These are phyloP conservation scores for Calonectria fujianensis DNA, from an alignment of 2,329 filamentous ascomycete species.

Conservation along the genomic window DNA sequence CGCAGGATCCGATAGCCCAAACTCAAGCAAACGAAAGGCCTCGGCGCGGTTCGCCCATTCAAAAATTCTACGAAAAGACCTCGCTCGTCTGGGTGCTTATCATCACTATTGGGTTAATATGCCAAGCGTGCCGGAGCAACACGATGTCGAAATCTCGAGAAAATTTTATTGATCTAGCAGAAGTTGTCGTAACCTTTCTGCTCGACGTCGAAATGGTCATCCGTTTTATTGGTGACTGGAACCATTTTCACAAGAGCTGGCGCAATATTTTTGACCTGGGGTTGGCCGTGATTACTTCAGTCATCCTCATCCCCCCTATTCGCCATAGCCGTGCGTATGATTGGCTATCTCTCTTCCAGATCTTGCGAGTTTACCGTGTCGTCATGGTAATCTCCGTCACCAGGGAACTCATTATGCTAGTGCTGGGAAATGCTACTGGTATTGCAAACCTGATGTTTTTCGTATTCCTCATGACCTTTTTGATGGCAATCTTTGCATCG, in stretches of 20 bases:
- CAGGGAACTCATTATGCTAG: conserved; percentile 87
- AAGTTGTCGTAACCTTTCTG: conserved; percentile 84
- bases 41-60: conserved; percentile 70
- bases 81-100: conserved; percentile 85
- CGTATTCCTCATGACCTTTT: conserved; percentile 95
- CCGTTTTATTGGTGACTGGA: conserved; percentile 86
- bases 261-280: conserved; percentile 87
- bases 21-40: conserved; percentile 62
- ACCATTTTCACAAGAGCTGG: conserved; percentile 83
- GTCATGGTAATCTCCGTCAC: conserved; percentile 93
- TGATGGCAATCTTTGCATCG: conserved; percentile 93
- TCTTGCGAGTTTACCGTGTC: conserved; percentile 92
- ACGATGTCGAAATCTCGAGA: conserved; percentile 79
- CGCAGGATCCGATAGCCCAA: conserved; percentile 71
- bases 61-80: conserved; percentile 84
- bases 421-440: conserved; percentile 93
- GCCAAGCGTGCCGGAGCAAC: conserved; percentile 85
- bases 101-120: conserved; percentile 87
- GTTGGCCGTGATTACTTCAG: conserved; percentile 86
- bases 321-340: conserved; percentile 84
- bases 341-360: conserved; percentile 95
- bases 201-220: conserved; percentile 89
- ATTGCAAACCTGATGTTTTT: conserved; percentile 96
- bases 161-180: conserved; percentile 81
- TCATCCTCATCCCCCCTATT: conserved; percentile 91